These are phyloP conservation scores for Entomortierella chlamydospora DNA, from an alignment of 192 early-diverging fungal genomes.

Conservation along the genomic window DNA sequence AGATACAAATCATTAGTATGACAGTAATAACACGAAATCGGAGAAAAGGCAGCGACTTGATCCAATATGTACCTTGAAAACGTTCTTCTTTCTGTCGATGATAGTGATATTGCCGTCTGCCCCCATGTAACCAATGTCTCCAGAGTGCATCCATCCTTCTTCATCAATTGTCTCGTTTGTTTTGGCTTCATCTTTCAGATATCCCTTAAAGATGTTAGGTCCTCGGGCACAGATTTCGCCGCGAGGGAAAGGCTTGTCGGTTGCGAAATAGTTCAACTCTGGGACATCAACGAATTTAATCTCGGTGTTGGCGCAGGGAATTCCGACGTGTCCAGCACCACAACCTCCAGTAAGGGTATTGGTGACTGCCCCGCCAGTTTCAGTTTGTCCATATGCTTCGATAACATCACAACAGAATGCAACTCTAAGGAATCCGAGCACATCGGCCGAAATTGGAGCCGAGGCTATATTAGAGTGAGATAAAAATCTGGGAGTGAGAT, in stretches of 20 bases:
- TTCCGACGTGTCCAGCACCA: constrained; percentile 82
- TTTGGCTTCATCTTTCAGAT: constrained; percentile 81
- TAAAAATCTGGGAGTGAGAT: no score
- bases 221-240: constrained; percentile 93
- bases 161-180: constrained; percentile 78
- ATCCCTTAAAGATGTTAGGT: constrained; percentile 76
- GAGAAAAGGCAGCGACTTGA: no score
- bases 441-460: constrained; percentile 86
- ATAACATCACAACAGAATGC: constrained; percentile 80
- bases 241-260: constrained; percentile 81
- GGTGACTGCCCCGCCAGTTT: constrained; percentile 71
- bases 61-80: constrained; percentile 84
- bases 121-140: constrained; percentile 85
- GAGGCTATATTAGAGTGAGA: neutral
- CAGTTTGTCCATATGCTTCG: constrained; percentile 94
- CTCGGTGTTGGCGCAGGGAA: constrained; percentile 73
- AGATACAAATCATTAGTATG: no score
- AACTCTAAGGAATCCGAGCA: constrained; percentile 84
- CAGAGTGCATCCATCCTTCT: constrained; percentile 91
- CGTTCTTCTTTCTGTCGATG: constrained; percentile 87
- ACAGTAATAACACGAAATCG: no score
- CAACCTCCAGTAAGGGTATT: constrained; percentile 69
- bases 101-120: constrained; percentile 75
- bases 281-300: constrained; percentile 92
- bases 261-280: constrained; percentile 85